Evolutionary conservation across 257 asterid species (phyloP).

Genomic region (Forsythia viridissima): DNA sequence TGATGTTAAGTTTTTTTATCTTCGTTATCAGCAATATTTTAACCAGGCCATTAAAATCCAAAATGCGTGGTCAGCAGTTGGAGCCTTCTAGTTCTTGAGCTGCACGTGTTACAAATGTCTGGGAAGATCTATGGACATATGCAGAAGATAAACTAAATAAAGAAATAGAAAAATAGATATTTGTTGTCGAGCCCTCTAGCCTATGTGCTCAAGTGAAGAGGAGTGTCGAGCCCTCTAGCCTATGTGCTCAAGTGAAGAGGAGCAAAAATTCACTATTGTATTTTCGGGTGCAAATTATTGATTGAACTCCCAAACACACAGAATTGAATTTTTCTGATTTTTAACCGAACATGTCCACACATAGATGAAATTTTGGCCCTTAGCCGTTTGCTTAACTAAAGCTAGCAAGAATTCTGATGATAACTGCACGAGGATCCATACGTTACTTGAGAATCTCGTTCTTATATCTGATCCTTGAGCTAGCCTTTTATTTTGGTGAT

Average conservation of each 20-base stretch:
- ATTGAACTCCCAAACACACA: background rate
- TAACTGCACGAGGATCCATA: background rate
- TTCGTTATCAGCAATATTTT: constrained; percentile 3
- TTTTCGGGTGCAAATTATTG: background rate
- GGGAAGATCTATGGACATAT: background rate
- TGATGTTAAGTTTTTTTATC: background rate
- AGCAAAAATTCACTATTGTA: background rate
- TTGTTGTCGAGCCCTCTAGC: background rate
- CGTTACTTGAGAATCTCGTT: background rate
- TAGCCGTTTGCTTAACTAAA: background rate
- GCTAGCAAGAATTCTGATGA: background rate
- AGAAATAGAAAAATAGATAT: background rate
- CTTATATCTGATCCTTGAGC: background rate
- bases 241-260: background rate
- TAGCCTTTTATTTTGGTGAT: background rate
- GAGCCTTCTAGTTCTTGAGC: background rate
- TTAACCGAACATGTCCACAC: background rate
- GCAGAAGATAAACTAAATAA: background rate
- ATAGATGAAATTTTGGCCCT: background rate
- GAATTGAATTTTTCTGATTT: background rate
- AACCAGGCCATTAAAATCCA: background rate
- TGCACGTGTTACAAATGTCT: background rate
- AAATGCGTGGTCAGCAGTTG: background rate
- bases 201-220: background rate
- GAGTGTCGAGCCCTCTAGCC: background rate